Conservation (phyloP, 2,329 filamentous ascomycete species). For the Paecilomyces sp. region DNA sequence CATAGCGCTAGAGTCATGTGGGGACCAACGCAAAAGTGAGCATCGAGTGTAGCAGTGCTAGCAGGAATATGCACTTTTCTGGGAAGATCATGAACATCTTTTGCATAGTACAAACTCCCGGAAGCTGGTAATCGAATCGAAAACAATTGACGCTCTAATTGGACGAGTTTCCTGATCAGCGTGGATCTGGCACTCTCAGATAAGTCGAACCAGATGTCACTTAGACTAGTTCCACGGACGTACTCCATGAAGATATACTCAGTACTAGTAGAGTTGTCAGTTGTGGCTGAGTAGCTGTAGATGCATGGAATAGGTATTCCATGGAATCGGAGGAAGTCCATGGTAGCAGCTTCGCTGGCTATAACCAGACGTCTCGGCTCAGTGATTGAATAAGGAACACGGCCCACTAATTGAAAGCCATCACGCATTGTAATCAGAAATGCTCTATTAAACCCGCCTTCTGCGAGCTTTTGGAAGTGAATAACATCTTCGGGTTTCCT, state of each 20-base stretch:
- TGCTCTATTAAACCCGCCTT: slow-evolving; percentile 31
- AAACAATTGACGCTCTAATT: slow-evolving; percentile 10
- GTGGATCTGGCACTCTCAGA: slow-evolving; percentile 5
- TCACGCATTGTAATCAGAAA: slow-evolving; percentile 25
- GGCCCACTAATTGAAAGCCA: slow-evolving; percentile 21
- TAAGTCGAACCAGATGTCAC: slow-evolving; percentile 11
- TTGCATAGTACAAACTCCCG: slow-evolving; percentile 20
- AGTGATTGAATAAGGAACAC: slow-evolving; percentile 25
- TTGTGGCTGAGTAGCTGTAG: slow-evolving; percentile 14
- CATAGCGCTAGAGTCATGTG: slow-evolving; percentile 16
- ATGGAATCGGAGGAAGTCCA: slow-evolving; percentile 17
- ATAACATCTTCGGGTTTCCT: not conserved
- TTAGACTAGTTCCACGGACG: slow-evolving; percentile 10
- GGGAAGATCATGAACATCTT: slow-evolving; percentile 8
- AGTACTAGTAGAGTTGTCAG: slow-evolving; percentile 14
- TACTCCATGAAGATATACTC: slow-evolving; percentile 21
- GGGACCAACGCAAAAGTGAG: slow-evolving; percentile 15
- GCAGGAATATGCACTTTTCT: slow-evolving; percentile 5
- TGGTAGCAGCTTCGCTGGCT: slow-evolving; percentile 33
- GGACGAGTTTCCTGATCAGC: slow-evolving; percentile 11
- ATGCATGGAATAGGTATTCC: slow-evolving; percentile 13
- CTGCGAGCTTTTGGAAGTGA: slow-evolving; percentile 23
- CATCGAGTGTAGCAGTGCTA: not conserved
- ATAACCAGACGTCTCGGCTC: slow-evolving; percentile 20
- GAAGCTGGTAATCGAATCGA: slow-evolving; percentile 14